Conservation (phyloP, 2,329 filamentous ascomycete genomes). For the Tolypocladium ovalisporum region DNA sequence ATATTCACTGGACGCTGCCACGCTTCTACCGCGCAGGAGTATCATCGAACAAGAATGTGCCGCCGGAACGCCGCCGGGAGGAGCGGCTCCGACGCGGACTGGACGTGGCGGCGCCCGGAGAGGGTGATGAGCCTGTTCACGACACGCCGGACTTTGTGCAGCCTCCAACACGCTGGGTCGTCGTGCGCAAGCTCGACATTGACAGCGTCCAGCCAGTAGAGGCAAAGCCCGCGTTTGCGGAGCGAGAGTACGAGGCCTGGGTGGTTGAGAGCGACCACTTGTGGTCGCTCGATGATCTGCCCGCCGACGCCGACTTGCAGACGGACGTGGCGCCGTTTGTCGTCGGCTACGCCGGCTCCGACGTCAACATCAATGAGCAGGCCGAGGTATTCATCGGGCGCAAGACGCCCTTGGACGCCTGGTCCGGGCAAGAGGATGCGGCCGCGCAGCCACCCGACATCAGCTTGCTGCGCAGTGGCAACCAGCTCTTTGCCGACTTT, state of each 20-base stretch:
- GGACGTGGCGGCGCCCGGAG: neutral
- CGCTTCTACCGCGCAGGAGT: conserved; percentile 21
- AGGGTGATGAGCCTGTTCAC: neutral
- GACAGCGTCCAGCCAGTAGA: conserved; percentile 6
- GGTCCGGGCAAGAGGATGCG: conserved; percentile 3
- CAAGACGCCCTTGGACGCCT: conserved; percentile 9
- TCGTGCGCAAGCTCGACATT: conserved; percentile 19
- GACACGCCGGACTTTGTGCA: conserved; percentile 7
- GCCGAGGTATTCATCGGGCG: conserved; percentile 31
- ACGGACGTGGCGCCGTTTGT: conserved; percentile 29
- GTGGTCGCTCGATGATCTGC: conserved; percentile 19
- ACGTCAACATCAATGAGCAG: conserved; percentile 19
- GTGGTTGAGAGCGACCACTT: conserved; percentile 26
- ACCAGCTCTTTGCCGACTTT: conserved; percentile 29
- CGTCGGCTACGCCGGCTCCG: conserved; percentile 1
- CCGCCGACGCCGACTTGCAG: conserved; percentile 21
- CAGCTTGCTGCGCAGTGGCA: conserved; percentile 10
- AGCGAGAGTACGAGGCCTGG: conserved; percentile 16
- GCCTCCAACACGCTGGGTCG: conserved; percentile 24
- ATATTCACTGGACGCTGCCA: conserved; percentile 31
- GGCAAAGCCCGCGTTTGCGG: neutral
- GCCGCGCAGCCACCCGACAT: conserved; percentile 1
- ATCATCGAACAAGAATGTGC: neutral
- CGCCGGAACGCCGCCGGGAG: neutral
- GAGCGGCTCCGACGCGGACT: conserved; percentile 3